Percentiles rank a stretch among this genome's conserved stretches.
These are phyloP conservation scores for Sporothrix euskadiensis DNA, from an alignment of 2,329 filamentous ascomycete species.

Conservation along the genomic window DNA sequence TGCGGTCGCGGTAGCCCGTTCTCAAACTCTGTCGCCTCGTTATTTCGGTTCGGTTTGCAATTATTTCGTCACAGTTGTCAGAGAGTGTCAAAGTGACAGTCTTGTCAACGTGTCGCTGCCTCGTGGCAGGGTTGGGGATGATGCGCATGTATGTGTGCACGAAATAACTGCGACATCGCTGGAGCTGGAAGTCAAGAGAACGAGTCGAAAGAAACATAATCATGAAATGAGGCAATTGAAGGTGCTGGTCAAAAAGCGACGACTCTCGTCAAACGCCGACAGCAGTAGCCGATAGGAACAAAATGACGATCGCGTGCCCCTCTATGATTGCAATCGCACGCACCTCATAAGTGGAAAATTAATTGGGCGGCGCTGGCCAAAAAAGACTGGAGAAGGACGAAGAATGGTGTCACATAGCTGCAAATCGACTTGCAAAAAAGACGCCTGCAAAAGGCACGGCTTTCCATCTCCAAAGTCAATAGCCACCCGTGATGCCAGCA, in stretches of 20 bases:
- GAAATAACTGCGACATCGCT: neutral
- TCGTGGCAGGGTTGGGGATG: neutral
- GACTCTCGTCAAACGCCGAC: neutral
- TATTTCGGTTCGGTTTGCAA: neutral
- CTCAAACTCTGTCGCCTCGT: neutral
- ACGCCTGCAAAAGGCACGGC: neutral
- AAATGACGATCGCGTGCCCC: neutral
- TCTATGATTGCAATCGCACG: conserved; percentile 9
- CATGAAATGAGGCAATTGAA: neutral
- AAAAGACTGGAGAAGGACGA: neutral
- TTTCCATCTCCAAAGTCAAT: neutral
- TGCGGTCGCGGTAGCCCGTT: neutral
- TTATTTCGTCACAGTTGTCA: neutral
- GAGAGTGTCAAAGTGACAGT: too few relatives aligned
- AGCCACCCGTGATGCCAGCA: neutral
- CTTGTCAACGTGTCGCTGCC: neutral
- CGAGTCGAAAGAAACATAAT: neutral
- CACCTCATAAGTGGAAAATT: conserved; percentile 28
- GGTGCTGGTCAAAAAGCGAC: neutral
- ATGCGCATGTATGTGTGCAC: neutral
- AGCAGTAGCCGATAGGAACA: neutral
- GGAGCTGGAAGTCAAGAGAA: neutral
- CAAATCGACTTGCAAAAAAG: neutral
- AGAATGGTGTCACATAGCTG: neutral
- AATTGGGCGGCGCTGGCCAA: neutral